These are phyloP conservation scores for Ganoderma lingzhi DNA, from an alignment of 1,284 basidiomycete species.

Conservation along the genomic window DNA sequence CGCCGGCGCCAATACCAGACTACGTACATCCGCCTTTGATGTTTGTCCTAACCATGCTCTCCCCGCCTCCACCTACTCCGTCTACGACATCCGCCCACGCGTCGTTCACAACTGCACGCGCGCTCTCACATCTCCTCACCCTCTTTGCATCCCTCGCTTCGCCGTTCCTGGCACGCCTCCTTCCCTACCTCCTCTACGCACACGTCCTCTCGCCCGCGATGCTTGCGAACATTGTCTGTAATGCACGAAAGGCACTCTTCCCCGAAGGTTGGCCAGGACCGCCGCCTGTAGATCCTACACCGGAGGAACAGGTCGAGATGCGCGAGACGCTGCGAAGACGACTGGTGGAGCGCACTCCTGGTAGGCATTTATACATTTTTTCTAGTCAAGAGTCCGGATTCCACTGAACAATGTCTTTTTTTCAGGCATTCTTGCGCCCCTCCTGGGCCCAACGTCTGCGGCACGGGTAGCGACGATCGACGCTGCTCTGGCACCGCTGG, in stretches of 20 bases:
- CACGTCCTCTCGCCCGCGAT: conserved; percentile 61
- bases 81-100: conserved; percentile 20
- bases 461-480: conserved; percentile 51
- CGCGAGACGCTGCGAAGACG: conserved; percentile 59
- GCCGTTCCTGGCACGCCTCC: conserved; percentile 54
- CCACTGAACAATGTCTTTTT: conserved; percentile 9
- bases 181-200: conserved; percentile 67
- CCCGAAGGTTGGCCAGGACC: conserved; percentile 83
- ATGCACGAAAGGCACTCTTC: conserved; percentile 72
- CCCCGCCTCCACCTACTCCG: conserved; percentile 24
- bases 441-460: conserved; percentile 57
- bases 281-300: conserved; percentile 69
- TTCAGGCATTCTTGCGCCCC: conserved; percentile 45
- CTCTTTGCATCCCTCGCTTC: conserved; percentile 40
- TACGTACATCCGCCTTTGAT: conserved; percentile 35
- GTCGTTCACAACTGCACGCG: conserved; percentile 35
- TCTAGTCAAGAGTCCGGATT: neutral
- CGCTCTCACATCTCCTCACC: conserved; percentile 40
- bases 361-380: conserved; percentile 44
- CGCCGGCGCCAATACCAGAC: conserved; percentile 31
- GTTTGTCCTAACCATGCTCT: conserved; percentile 33
- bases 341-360: conserved; percentile 52
- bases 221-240: conserved; percentile 55
- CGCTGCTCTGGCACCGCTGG: conserved; percentile 64
- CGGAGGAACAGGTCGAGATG: conserved; percentile 71